phyloP scores from a whole-genome alignment of 495 filamentous ascomycete species.

The Podospora didyma region DNA sequence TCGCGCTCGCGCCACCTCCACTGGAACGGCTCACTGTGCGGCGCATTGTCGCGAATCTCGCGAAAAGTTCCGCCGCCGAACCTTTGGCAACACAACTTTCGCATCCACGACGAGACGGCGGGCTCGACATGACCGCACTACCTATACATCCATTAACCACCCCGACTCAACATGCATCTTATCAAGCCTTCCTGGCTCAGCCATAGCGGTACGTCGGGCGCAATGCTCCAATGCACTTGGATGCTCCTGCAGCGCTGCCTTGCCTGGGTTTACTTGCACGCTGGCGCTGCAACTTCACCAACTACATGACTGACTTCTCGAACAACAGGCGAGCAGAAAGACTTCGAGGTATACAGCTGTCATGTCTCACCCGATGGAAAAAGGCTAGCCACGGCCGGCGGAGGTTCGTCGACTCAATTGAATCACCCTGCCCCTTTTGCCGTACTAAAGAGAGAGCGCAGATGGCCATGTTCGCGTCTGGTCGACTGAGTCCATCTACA shows the following conservation, averaged over 20 bases:
- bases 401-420: constrained; percentile 51
- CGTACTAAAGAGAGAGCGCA: constrained; percentile 11
- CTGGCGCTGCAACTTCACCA: no score
- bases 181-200: constrained; percentile 92
- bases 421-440: not conserved
- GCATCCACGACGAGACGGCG: not conserved
- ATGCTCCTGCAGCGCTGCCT: no score
- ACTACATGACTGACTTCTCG: constrained; percentile 12
- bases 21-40: not conserved
- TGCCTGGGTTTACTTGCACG: not conserved
- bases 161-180: constrained; percentile 61
- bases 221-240: no score
- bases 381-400: constrained; percentile 86
- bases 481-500: constrained; percentile 91
- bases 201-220: constrained; percentile 73
- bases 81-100: not conserved
- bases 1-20: not conserved
- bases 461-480: constrained; percentile 97
- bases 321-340: constrained; percentile 78
- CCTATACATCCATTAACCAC: constrained; percentile 16
- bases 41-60: constrained; percentile 17
- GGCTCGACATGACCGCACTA: constrained; percentile 26
- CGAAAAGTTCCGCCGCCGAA: not conserved
- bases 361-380: constrained; percentile 93
- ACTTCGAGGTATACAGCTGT: constrained; percentile 96